Evolutionary conservation across 345 rosid species (phyloP).

Genomic region (Cardamine occulta): DNA sequence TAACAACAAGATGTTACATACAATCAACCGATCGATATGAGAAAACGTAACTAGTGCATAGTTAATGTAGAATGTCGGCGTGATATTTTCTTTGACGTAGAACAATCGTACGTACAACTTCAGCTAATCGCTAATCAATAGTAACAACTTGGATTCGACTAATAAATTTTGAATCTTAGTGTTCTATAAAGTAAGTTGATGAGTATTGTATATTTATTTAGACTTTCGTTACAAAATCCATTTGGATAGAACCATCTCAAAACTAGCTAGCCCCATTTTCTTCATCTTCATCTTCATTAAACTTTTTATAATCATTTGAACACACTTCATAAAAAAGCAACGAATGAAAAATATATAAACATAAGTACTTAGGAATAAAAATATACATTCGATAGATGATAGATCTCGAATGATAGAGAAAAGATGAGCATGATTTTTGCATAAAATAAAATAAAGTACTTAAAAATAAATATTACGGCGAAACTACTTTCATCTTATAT

Average conservation of each 20-base stretch:
- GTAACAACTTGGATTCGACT: neutral
- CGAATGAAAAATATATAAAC: neutral
- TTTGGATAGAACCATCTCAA: neutral
- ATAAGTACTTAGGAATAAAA: neutral
- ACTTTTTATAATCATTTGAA: neutral
- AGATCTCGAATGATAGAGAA: neutral
- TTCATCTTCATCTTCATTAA: neutral
- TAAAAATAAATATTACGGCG: neutral
- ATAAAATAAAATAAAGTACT: neutral
- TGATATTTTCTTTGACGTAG: neutral
- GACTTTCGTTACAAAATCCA: neutral
- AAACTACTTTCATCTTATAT: neutral
- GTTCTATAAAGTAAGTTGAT: neutral
- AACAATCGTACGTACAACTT: neutral
- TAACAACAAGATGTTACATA: conserved; percentile 7
- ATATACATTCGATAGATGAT: neutral
- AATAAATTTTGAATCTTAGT: neutral
- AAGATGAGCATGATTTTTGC: neutral
- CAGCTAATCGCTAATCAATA: neutral
- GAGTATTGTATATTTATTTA: neutral
- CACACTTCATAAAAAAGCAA: neutral
- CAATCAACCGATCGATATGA: neutral
- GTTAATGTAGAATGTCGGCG: neutral
- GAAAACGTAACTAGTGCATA: neutral
- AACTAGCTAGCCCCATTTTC: neutral